phyloP scores from a whole-genome alignment of 2,329 filamentous ascomycete species.

The Cordyceps militaris region DNA sequence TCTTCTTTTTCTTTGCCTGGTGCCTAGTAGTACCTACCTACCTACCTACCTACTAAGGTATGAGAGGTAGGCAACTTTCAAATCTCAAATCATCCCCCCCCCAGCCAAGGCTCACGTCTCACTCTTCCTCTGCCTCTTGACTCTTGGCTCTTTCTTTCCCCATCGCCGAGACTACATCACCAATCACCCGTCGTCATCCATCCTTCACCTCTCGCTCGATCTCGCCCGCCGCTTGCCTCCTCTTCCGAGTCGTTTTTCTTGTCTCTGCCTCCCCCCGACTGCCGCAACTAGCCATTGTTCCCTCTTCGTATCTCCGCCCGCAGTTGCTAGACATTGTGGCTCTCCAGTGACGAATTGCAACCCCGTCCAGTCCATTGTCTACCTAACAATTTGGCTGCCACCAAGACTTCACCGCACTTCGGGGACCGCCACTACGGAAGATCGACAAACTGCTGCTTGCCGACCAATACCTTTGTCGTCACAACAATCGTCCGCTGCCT shows the following conservation, averaged over 20 bases:
- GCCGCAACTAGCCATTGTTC: background rate
- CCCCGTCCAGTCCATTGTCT: background rate
- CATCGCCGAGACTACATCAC: background rate
- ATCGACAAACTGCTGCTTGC: background rate
- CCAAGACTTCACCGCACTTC: background rate
- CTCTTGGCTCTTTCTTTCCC: background rate
- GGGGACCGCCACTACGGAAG: background rate
- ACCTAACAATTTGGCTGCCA: background rate
- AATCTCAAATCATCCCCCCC: background rate
- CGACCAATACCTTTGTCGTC: background rate
- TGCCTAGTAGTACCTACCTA: too few species aligned
- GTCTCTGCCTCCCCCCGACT: background rate
- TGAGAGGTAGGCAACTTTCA: too few species aligned
- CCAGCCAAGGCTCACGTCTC: background rate
- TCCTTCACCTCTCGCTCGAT: background rate
- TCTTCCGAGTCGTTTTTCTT: background rate
- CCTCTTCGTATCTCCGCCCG: background rate
- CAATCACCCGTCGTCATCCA: background rate
- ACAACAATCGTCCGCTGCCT: background rate
- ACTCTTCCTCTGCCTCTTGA: background rate
- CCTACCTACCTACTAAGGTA: too few species aligned
- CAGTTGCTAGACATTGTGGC: constrained; percentile 11
- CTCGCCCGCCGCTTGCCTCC: background rate
- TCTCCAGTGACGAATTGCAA: constrained; percentile 2
- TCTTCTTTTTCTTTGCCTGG: too few species aligned